Base-by-base conservation (phyloP, 106 monocot species). In the Dendrobium chrysotoxum region DNA sequence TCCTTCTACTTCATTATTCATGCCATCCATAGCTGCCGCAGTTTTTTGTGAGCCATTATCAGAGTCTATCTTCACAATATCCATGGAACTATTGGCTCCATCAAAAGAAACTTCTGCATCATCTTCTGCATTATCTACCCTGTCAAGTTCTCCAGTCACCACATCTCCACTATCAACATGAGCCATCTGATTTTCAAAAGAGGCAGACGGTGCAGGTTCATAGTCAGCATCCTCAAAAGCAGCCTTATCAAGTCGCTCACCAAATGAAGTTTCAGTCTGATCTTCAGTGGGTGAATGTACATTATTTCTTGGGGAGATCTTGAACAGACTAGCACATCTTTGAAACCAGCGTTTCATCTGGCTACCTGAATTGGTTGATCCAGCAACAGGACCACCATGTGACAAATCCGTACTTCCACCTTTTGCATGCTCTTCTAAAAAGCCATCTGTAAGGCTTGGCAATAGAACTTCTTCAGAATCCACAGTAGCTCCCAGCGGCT, bases 241-340 rank as follows among this genome's bases (percentile, higher is more conserved):
- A 77, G 47, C 89, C 73, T 70, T 81, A 81, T 85, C 81, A 65
- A 87, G 83, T 54, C 80, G 79, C 45, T 81, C 58, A 41, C 40
- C 42, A 81, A 84, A 82, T 11, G 81, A 81, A n/a, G 76, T 13
- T 70, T 38, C 84, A 23, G 42, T 72, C 25, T 40, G 76, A 26
- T 50, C 40, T 73, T 87, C 77, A 61, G 78, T n/a, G 71, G 74
- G 42, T 30, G 78, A 53, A 53, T 85, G 89, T 18, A 23, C 44
- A 72, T 79, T 79, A 74, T 88, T 91, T 28, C 50, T 84, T 65
- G 98, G 95, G 40, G 98, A 99, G 55, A 99, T 86, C 53, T 81
- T 88, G 55, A 99, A 99, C 39, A 99, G 77, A 66, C 71, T 87
- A 15, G 91, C 85, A 86, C 98, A 98, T 68, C 86, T 90, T 35